Percentiles rank a stretch among this genome's conserved stretches.
Conservation (phyloP, 1,139 yeast species). For the Taphrina sp. region DNA sequence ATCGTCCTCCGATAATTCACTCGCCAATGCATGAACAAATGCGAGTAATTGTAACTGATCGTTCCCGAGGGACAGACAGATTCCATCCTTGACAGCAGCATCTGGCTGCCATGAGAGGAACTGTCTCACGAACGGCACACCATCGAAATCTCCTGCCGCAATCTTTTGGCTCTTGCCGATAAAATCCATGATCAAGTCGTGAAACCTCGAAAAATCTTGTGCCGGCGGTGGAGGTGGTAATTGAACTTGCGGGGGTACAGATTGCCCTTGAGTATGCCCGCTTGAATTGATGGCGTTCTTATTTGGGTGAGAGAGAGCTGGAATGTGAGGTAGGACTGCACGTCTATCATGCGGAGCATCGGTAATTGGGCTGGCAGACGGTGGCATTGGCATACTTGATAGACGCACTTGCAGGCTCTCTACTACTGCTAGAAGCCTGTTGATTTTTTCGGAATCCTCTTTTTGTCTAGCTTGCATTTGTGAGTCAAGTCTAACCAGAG, state of each 20-base stretch:
- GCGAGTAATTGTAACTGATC: slow-evolving; percentile 18
- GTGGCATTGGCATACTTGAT: background rate
- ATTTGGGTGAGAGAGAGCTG: background rate
- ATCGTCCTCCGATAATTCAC: slow-evolving; percentile 8
- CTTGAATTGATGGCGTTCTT: background rate
- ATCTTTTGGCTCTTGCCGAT: slow-evolving; percentile 10
- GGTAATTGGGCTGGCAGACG: background rate
- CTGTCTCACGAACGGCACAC: slow-evolving; percentile 16
- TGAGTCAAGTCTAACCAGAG: slow-evolving; percentile 13
- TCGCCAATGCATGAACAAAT: slow-evolving; percentile 14
- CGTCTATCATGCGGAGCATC: no score
- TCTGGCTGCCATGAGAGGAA: slow-evolving; percentile 24
- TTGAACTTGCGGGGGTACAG: background rate
- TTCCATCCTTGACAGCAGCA: slow-evolving; percentile 6
- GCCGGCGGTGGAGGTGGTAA: background rate
- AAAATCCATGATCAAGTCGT: slow-evolving; percentile 14
- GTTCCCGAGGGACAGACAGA: background rate
- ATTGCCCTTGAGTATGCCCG: no score
- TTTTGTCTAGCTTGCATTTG: slow-evolving; percentile 13
- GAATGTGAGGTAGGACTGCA: background rate
- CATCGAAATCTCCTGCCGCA: slow-evolving; percentile 7
- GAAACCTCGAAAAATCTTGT: slow-evolving; percentile 6
- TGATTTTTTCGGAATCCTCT: slow-evolving; percentile 15
- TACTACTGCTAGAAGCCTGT: background rate
- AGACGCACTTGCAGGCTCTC: background rate